A percentile compares a stretch with the other conserved stretches of the same genome.
phyloP scores from a whole-genome alignment of 768 basidiomycete genomes.

The Pleurotus tuoliensis region DNA sequence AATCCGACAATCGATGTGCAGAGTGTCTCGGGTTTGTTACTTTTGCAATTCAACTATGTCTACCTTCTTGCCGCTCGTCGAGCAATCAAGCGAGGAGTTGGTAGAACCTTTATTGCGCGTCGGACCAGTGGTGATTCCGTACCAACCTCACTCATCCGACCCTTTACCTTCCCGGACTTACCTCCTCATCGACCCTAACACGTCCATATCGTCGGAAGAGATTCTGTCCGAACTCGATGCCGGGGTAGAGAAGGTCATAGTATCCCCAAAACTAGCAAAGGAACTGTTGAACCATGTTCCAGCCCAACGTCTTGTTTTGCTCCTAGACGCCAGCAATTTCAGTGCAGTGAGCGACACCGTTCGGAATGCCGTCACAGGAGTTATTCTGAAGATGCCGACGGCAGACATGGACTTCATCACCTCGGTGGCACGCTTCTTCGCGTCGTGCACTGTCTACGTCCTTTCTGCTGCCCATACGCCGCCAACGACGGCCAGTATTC shows the following conservation, averaged over 20 bases:
- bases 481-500: constrained; percentile 57
- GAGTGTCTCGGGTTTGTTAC: background rate
- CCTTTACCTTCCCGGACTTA: constrained; percentile 9
- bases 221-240: constrained; percentile 67
- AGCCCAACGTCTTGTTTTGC: constrained; percentile 66
- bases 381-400: constrained; percentile 71
- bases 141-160: background rate
- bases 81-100: constrained; percentile 7
- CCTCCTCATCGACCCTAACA: constrained; percentile 18
- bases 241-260: constrained; percentile 78
- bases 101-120: constrained; percentile 10
- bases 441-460: constrained; percentile 59
- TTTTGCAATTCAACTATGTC: constrained; percentile 7
- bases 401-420: constrained; percentile 74
- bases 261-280: constrained; percentile 62
- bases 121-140: constrained; percentile 11
- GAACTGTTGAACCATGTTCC: constrained; percentile 67
- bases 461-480: constrained; percentile 43
- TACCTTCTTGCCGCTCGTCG: constrained; percentile 11
- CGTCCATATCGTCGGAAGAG: constrained; percentile 45
- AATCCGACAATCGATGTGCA: background rate
- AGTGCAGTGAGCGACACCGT: constrained; percentile 74
- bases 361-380: constrained; percentile 70
- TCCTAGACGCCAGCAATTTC: constrained; percentile 70
- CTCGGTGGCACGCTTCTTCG: constrained; percentile 74